A percentile compares a stretch with the other conserved stretches of the same genome.
Evolutionary conservation across 495 filamentous ascomycete genomes (phyloP).

Genomic region (Podospora fimiseda): DNA sequence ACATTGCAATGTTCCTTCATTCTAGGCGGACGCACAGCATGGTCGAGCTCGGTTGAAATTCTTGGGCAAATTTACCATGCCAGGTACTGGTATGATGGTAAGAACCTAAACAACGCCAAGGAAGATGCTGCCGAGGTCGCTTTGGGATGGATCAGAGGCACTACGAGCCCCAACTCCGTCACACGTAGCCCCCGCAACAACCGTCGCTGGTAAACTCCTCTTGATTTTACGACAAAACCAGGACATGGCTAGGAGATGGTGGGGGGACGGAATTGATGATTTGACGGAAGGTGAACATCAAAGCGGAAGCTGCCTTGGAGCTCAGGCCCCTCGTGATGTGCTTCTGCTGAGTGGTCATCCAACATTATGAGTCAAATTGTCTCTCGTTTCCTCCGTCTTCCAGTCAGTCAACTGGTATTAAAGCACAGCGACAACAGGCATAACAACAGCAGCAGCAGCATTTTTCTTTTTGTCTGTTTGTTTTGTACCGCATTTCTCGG

Average conservation of each 20-base stretch:
- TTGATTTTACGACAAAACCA: neutral
- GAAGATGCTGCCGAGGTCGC: constrained; percentile 85
- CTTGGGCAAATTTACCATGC: constrained; percentile 51
- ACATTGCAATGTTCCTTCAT: neutral
- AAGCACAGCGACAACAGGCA: too few relatives aligned
- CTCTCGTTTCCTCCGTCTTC: neutral
- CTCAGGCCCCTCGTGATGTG: neutral
- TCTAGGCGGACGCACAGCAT: constrained; percentile 84
- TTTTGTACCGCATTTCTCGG: too few relatives aligned
- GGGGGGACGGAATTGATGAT: constrained; percentile 1
- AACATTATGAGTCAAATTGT: constrained; percentile 2
- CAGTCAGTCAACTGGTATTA: too few relatives aligned
- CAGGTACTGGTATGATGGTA: constrained; percentile 87
- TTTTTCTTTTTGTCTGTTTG: too few relatives aligned
- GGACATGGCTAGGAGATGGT: neutral
- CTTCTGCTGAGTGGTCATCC: constrained; percentile 1
- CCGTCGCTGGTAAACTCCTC: too few relatives aligned
- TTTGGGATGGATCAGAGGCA: constrained; percentile 41
- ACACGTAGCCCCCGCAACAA: too few relatives aligned
- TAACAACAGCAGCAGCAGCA: too few relatives aligned
- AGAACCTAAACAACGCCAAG: constrained; percentile 77
- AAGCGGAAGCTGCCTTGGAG: neutral
- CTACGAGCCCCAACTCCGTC: constrained; percentile 10
- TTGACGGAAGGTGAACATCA: neutral
- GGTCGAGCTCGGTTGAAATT: constrained; percentile 69